Conservation (phyloP, 2,329 filamentous ascomycete species). For the Xylariales sp. region DNA sequence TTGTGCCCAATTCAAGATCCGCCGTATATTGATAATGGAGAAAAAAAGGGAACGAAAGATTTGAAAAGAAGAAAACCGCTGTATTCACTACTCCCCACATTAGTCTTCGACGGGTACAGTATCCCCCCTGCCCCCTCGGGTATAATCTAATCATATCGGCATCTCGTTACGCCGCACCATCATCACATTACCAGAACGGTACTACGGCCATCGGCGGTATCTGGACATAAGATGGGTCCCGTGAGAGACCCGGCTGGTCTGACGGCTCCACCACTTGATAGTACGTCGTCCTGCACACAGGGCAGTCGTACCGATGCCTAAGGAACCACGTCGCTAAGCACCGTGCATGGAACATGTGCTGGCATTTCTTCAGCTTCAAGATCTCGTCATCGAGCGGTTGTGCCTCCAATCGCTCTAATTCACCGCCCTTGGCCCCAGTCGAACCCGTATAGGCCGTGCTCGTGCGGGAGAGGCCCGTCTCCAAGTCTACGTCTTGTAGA, state of each 20-base stretch:
- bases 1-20: no score
- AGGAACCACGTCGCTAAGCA: constrained; percentile 36
- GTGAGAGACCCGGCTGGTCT: neutral
- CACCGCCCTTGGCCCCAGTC: no score
- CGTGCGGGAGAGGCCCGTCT: no score
- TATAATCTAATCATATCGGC: no score
- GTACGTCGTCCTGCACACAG: constrained; percentile 31
- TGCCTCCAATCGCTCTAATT: neutral
- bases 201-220: constrained; percentile 9
- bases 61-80: no score
- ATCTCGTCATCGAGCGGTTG: constrained; percentile 24
- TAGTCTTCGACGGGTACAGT: no score
- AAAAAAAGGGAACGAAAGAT: no score
- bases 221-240: constrained; percentile 1
- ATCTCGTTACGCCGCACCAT: no score
- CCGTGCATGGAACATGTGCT: constrained; percentile 33
- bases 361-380: constrained; percentile 30
- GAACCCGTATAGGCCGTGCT: no score
- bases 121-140: no score
- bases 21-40: no score
- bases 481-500: constrained; percentile 9
- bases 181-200: constrained; percentile 12
- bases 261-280: constrained; percentile 15
- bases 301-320: constrained; percentile 30
- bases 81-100: no score